Evolutionary conservation across 2,329 filamentous ascomycete species (phyloP), one percentile per base, ranked within the genome.

Genomic region (Akanthomyces muscarius): DNA sequence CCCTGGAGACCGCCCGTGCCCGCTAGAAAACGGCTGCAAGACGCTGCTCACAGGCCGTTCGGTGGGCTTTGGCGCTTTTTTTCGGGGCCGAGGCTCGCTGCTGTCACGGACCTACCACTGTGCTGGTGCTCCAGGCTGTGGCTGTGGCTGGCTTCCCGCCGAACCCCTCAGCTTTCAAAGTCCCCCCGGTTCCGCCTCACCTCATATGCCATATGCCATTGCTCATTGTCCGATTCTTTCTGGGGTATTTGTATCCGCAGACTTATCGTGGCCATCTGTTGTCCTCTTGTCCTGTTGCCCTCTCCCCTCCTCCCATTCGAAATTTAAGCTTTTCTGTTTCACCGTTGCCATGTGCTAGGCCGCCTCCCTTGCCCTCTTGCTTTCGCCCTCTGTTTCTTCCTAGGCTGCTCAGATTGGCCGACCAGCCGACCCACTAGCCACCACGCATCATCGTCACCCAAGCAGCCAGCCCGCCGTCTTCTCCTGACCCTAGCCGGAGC

Each of bases 371-470:
- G 48, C 54, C 42, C 54, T 61, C 56, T 54, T 57, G 45, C 45
- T 51, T 56, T 62, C 55, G 61, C 38, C 30, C 36, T 25, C 38
- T 28, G 14, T 48, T 68, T 66, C 67, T 36, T 11, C 2, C 6
- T 11, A 36, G 33, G 7, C 67, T 61, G 28, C 41, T 61, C 8
- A 54, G 25, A 54, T 48, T 50, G 51, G 42, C 60, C 51, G 33
- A 55, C 33, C 51, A 41, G 51, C 51, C 59, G 60, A 56, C 60
- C 60, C 60, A 62, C 60, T 44, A 56, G 30, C 42, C 44, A 48
- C 51, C 42, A 23, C 21, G 23, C 57, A 50, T 52, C 36, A 60
- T 62, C 60, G 60, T 62, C 60, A 55, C 51, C 52, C 28, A 45
- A 48, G 33, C 47, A 45, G 30, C 47, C 57, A 36, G 30, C 33